A percentile compares a stretch with the other conserved stretches of the same genome.
phyloP scores from a whole-genome alignment of 306 rosid genomes.

The Inga leiocalycina region DNA sequence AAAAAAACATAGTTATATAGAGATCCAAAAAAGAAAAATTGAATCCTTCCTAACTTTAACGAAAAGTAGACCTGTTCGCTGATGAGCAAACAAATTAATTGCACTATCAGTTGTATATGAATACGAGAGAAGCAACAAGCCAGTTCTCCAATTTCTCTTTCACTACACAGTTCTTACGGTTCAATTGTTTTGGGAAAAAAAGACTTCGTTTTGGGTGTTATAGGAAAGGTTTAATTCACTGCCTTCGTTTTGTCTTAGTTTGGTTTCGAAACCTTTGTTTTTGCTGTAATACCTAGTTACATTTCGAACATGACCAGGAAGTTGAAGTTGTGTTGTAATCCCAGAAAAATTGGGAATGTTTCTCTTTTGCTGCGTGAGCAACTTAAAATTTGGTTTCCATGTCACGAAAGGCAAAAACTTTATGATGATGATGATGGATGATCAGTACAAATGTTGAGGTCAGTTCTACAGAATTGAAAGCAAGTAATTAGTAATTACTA shows the following conservation, averaged over 20 bases:
- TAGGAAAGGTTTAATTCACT: neutral
- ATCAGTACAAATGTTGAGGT: conserved; percentile 7
- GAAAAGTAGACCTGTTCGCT: neutral
- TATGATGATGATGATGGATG: neutral
- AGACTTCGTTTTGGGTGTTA: neutral
- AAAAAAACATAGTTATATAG: neutral
- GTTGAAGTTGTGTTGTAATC: neutral
- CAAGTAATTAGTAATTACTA: neutral
- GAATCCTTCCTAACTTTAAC: neutral
- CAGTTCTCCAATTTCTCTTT: neutral
- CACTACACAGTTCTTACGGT: neutral
- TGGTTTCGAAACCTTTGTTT: neutral
- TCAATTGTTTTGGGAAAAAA: neutral
- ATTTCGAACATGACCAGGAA: neutral
- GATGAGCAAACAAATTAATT: neutral
- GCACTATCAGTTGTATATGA: neutral
- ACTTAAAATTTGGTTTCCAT: neutral
- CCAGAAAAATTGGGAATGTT: neutral
- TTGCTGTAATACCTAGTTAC: neutral
- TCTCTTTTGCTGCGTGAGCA: conserved; percentile 1
- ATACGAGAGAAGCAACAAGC: neutral
- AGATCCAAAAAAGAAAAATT: neutral
- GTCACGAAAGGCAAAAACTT: neutral
- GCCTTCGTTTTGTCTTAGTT: neutral
- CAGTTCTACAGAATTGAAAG: neutral